Evolutionary conservation across 2,329 filamentous ascomycete genomes (phyloP).

Genomic region (Reticulascus tulasneorum): DNA sequence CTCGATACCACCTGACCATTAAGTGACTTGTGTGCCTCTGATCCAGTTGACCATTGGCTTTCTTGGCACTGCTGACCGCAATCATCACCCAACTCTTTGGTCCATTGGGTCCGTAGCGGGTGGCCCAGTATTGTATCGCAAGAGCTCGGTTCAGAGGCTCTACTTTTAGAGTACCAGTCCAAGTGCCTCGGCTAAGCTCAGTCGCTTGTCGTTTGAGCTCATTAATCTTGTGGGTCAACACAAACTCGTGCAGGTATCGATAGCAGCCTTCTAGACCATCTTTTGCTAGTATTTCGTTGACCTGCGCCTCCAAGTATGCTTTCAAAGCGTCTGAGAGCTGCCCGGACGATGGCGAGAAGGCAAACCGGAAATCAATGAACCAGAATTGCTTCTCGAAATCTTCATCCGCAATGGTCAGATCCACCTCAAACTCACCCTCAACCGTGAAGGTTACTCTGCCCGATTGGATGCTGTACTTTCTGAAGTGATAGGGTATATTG

Average conservation of each 20-base stretch:
- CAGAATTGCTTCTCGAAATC: conserved; percentile 81
- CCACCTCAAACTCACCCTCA: conserved; percentile 82
- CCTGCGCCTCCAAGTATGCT: conserved; percentile 61
- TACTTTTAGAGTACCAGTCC: conserved; percentile 74
- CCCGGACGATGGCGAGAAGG: conserved; percentile 67
- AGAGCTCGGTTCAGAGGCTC: conserved; percentile 78
- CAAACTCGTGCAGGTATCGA: conserved; percentile 79
- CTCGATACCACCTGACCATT: conserved; percentile 76
- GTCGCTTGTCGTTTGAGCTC: conserved; percentile 74
- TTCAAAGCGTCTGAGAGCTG: conserved; percentile 61
- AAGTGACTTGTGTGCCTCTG: conserved; percentile 50
- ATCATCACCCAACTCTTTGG: conserved; percentile 90
- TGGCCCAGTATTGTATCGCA: conserved; percentile 86
- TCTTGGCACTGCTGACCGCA: conserved; percentile 67
- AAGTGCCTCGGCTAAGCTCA: conserved; percentile 64
- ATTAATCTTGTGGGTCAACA: conserved; percentile 85
- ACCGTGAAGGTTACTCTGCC: conserved; percentile 90
- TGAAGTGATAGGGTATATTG: conserved; percentile 68
- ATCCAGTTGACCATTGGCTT: conserved; percentile 33
- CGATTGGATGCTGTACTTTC: conserved; percentile 71
- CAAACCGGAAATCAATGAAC: conserved; percentile 87
- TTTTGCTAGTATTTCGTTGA: conserved; percentile 67
- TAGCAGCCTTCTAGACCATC: conserved; percentile 79
- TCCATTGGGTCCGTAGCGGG: conserved; percentile 50
- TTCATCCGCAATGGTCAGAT: conserved; percentile 86